Base-by-base conservation (phyloP, 345 rosid genomes). In the Cochlearia excelsa region DNA sequence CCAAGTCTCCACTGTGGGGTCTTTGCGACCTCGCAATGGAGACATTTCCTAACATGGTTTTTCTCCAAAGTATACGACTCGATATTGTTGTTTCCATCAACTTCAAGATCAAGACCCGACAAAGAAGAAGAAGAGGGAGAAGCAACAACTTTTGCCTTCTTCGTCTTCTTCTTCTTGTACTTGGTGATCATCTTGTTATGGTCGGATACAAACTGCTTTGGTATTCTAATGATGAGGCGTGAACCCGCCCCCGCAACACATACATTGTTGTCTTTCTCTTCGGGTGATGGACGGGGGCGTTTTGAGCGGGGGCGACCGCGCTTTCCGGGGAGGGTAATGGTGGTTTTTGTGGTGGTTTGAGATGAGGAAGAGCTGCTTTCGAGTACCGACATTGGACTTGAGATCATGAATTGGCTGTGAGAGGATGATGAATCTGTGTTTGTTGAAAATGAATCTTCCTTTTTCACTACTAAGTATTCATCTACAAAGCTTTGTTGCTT, bases 1-100 rank as follows among this genome's bases (percentile, higher is more conserved):
- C 99, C 99, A 3, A 95, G 92, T 66, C 99, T 80, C 99, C 99
- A 94, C 66, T 94, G 99, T 0, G 99, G 99, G 0, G 99, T 94
- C 80, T 87, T 87, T 1, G 97, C 89, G 33, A 90, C 83, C 74
- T 90, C 96, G 23, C 97, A 94, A 29, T 94, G 99, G 87, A 90
- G 51, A 46, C 99, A 94, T 77, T 87, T 90, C 82, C 97, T 81
- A 26, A 79, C 80, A 0, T 85, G 79, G 27, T 71, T 78, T 3
- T 61, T 65, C 64, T 77, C 67, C 8, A 69, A 60, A 6, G 75
- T 41, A 7, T 77, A 59, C 11, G 70, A 71, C 39, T 64, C 75
- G 0, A 51, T 44, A 5, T 27, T 78, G 67, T 63, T 67, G 67
- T 64, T 69, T 54, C 76, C 80, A 43, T 55, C 72, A n/a, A 35